Conservation (phyloP, 805 yeast genomes). For the Suhomyces faveliae region DNA sequence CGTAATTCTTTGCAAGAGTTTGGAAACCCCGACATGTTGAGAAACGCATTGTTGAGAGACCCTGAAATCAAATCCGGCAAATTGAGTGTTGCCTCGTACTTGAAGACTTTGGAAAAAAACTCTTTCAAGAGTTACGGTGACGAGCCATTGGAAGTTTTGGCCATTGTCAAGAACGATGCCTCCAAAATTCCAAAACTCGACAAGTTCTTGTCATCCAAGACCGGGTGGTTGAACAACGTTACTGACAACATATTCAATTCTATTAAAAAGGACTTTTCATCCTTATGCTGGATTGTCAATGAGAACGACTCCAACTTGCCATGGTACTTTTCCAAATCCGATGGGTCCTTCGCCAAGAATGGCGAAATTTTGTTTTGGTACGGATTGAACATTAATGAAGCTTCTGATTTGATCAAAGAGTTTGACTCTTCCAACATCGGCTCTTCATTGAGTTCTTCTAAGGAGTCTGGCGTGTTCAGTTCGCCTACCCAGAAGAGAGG, state of each 20-base stretch:
- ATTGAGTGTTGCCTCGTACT: slow-evolving; percentile 75
- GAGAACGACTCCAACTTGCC: slow-evolving; percentile 89
- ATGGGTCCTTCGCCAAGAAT: slow-evolving; percentile 87
- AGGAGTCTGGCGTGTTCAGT: slow-evolving; percentile 48
- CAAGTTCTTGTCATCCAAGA: slow-evolving; percentile 80
- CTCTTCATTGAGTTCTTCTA: slow-evolving; percentile 35
- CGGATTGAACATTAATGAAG: slow-evolving; percentile 70
- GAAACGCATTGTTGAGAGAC: slow-evolving; percentile 75
- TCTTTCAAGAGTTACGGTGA: slow-evolving; percentile 84
- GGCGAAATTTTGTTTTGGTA: slow-evolving; percentile 95
- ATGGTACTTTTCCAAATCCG: slow-evolving; percentile 91
- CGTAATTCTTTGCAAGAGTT: slow-evolving; percentile 71
- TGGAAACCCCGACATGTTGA: slow-evolving; percentile 68
- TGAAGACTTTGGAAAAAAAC: slow-evolving; percentile 62
- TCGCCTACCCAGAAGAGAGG: slow-evolving; percentile 51
- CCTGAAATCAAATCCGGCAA: slow-evolving; percentile 68
- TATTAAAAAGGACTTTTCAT: slow-evolving; percentile 66
- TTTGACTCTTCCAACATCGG: slow-evolving; percentile 37
- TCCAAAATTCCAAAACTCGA: slow-evolving; percentile 67
- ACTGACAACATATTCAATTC: slow-evolving; percentile 91
- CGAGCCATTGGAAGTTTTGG: slow-evolving; percentile 92
- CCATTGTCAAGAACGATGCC: slow-evolving; percentile 64
- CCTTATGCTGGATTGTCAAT: slow-evolving; percentile 83
- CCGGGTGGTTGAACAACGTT: slow-evolving; percentile 97
- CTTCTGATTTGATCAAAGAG: slow-evolving; percentile 59